phyloP scores from a whole-genome alignment of 495 filamentous ascomycete species.

The Geoglossum glabrum region DNA sequence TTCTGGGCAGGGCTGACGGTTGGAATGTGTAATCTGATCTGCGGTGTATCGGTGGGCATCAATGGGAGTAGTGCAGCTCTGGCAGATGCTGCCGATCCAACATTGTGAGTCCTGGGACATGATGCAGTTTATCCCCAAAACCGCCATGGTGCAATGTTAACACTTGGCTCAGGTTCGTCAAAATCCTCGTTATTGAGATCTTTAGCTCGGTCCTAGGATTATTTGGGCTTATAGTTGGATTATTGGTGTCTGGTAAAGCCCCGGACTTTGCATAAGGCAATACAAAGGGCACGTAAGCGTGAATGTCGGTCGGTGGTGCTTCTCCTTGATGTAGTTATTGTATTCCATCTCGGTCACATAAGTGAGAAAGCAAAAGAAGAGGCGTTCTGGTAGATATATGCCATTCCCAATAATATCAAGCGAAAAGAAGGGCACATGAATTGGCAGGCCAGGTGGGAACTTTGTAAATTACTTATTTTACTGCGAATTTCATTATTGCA shows the following conservation, averaged over 20 bases:
- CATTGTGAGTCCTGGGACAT: constrained; percentile 38
- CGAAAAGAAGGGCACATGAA: neutral
- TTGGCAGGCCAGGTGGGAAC: neutral
- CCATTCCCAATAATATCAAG: neutral
- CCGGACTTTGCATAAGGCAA: constrained; percentile 36
- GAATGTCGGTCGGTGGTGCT: neutral
- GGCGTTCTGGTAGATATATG: constrained; percentile 4
- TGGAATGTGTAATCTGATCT: constrained; percentile 85
- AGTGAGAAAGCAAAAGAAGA: neutral
- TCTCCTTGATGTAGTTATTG: neutral
- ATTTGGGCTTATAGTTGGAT: constrained; percentile 91
- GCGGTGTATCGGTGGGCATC: constrained; percentile 92
- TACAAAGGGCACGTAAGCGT: neutral
- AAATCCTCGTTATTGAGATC: constrained; percentile 97
- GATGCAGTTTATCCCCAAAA: neutral
- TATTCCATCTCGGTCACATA: neutral
- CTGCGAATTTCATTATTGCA: neutral
- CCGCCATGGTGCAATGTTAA: neutral
- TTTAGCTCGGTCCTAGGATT: constrained; percentile 95
- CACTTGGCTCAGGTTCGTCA: constrained; percentile 55
- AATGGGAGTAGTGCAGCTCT: constrained; percentile 92
- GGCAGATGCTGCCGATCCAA: constrained; percentile 86
- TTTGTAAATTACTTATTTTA: neutral
- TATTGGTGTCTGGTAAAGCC: constrained; percentile 71
- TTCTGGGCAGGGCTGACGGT: constrained; percentile 95